Evolutionary conservation across 768 basidiomycete genomes (phyloP), one percentile per base, ranked within the genome.

Genomic region (Boletellus emodensis): DNA sequence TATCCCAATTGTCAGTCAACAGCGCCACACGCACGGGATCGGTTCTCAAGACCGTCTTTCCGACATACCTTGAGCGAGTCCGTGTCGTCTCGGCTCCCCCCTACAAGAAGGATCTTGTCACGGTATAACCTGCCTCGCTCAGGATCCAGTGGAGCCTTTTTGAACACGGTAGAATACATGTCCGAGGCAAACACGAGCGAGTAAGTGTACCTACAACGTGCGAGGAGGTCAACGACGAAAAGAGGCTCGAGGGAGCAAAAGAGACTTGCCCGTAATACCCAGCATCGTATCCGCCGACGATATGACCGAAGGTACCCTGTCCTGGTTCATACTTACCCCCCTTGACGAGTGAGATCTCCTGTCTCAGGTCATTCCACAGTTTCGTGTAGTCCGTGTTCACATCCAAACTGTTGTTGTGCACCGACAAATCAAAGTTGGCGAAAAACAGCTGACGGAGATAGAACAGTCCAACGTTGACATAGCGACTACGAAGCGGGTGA

Each of bases 381-480:
- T 72, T 67, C n/a, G 88, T 91, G 63, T 85, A 87, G 57, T 93
- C 87, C 22, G 77, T 74, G 33, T 63, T 40, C n/a, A 62, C 64
- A 17, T 80, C 81, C 84, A 66, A 24, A 81, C 15, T 63, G 20
- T 63, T 63, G 46, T 63, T 46, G 42, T 63, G 63, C 1, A 63
- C 61, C 38, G n/a, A 32, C 18, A 63, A 30, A 40, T 65, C 62
- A 43, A 65, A 63, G 50, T 45, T 63, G 48, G 62, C 89, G 60
- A 90, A 90, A 77, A 91, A 93, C 6, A 93, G 71, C 63, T 94
- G 91, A 24, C 62, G 61, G 33, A 63, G 56, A 50, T 87, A 88
- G 68, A 83, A 88, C 30, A 94, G 68, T 9, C 91, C 92, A 36
- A 88, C 79, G 49, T 92, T 90, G 53, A 88, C 85, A 53, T 90